Evolutionary conservation across 257 asterid genomes (phyloP).

Genomic region (Salvia miltiorrhiza): DNA sequence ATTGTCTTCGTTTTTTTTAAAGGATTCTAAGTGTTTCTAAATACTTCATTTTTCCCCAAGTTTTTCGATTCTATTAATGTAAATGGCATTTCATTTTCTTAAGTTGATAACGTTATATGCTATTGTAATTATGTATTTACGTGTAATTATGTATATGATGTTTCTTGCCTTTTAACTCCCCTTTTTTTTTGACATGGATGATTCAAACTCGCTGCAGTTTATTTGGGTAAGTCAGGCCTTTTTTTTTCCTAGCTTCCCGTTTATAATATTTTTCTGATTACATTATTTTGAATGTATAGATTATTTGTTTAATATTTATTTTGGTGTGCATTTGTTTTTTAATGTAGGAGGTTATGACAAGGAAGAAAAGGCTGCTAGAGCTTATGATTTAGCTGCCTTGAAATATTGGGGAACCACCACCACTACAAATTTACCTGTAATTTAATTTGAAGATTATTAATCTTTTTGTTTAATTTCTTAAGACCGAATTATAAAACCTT

Average conservation of each 20-base stretch:
- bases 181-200: slow-evolving; percentile 11
- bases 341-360: slow-evolving; percentile 76
- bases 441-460: not conserved
- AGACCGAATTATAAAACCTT: not conserved
- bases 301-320: not conserved
- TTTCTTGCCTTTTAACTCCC: slow-evolving; percentile 19
- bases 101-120: too few species aligned
- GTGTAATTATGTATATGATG: not conserved
- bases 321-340: not conserved
- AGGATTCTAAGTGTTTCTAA: too few species aligned
- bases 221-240: slow-evolving; percentile 54
- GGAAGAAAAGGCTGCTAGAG: slow-evolving; percentile 86
- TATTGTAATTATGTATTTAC: not conserved
- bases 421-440: slow-evolving; percentile 76
- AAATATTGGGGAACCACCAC: slow-evolving; percentile 84
- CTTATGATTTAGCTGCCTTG: slow-evolving; percentile 83
- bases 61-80: too few species aligned
- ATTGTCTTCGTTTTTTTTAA: too few species aligned
- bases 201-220: slow-evolving; percentile 50
- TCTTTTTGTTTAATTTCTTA: not conserved
- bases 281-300: not conserved
- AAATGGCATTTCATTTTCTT: too few species aligned
- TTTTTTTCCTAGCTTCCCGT: not conserved
- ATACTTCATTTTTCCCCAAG: too few species aligned
- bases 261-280: not conserved